Conservation (phyloP, 2,329 filamentous ascomycete species). For the Talaromyces sp. region DNA sequence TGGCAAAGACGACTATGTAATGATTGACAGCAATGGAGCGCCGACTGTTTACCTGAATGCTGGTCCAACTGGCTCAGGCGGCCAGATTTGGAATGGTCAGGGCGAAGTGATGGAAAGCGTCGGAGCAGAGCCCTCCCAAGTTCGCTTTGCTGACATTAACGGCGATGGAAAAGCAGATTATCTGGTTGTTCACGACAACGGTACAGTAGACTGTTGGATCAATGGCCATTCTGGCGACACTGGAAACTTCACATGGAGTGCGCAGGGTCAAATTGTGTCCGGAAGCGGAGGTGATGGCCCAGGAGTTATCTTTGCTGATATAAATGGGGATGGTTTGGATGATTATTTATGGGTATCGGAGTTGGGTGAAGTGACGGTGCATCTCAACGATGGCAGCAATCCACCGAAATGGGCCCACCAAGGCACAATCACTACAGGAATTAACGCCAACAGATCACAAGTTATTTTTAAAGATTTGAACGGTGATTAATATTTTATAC, state of each 20-base stretch:
- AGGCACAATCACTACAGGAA: conserved; percentile 9
- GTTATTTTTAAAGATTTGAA: neutral
- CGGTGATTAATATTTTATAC: neutral
- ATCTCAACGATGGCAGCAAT: neutral
- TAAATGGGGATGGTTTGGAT: conserved; percentile 8
- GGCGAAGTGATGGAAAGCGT: conserved; percentile 4
- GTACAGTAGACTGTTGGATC: neutral
- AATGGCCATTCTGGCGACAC: neutral
- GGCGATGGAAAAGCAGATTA: conserved; percentile 6
- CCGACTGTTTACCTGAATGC: conserved; percentile 9
- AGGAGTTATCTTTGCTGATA: conserved; percentile 8
- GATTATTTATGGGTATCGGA: conserved; percentile 9
- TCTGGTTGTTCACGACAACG: neutral
- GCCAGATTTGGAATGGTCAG: neutral
- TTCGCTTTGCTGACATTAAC: conserved; percentile 8
- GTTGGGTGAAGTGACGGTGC: conserved; percentile 3
- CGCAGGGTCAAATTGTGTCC: conserved; percentile 7
- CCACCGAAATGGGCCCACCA: neutral
- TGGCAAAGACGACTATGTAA: conserved; percentile 11
- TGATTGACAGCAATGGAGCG: conserved; percentile 5
- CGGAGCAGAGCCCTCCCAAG: neutral
- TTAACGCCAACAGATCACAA: neutral
- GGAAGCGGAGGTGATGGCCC: conserved; percentile 1
- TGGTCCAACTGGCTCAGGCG: neutral
- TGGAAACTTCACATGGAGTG: neutral